phyloP scores from a whole-genome alignment of 768 basidiomycete genomes.

The Macrocybe gigantea region DNA sequence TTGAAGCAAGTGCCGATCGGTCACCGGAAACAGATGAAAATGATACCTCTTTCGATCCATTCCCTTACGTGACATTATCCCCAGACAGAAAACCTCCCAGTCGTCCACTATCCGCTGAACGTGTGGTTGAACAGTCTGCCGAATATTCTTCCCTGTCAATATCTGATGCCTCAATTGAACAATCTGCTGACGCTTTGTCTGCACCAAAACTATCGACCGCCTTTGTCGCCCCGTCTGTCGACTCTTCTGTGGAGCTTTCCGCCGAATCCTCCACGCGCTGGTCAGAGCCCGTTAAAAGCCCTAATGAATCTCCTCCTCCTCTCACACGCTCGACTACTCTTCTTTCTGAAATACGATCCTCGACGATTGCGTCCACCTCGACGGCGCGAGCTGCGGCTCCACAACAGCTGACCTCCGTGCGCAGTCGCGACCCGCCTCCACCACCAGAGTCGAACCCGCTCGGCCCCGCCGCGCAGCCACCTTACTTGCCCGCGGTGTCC shows the following conservation, averaged over 20 bases:
- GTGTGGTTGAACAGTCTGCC: too few species aligned
- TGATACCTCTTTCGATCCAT: not conserved
- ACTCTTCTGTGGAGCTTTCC: too few species aligned
- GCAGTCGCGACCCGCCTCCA: conserved; percentile 24
- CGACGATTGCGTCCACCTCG: conserved; percentile 2
- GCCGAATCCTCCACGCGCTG: too few species aligned
- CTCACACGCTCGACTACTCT: conserved; percentile 10
- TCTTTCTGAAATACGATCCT: not conserved
- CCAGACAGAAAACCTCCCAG: not conserved
- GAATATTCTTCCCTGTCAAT: too few species aligned
- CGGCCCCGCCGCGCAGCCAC: conserved; percentile 44
- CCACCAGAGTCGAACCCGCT: conserved; percentile 37
- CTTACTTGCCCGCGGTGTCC: conserved; percentile 46
- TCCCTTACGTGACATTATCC: conserved; percentile 7
- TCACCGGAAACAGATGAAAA: not conserved
- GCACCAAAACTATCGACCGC: too few species aligned
- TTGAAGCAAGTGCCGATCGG: too few species aligned
- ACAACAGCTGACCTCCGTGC: conserved; percentile 14
- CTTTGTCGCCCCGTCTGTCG: too few species aligned
- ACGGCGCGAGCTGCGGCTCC: not conserved
- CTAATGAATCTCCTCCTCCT: too few species aligned
- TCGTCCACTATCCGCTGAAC: too few species aligned
- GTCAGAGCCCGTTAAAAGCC: too few species aligned
- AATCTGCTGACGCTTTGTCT: too few species aligned
- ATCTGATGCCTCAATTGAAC: too few species aligned